Conservation (phyloP, 768 basidiomycete genomes). For the Flagelloscypha sp. region DNA sequence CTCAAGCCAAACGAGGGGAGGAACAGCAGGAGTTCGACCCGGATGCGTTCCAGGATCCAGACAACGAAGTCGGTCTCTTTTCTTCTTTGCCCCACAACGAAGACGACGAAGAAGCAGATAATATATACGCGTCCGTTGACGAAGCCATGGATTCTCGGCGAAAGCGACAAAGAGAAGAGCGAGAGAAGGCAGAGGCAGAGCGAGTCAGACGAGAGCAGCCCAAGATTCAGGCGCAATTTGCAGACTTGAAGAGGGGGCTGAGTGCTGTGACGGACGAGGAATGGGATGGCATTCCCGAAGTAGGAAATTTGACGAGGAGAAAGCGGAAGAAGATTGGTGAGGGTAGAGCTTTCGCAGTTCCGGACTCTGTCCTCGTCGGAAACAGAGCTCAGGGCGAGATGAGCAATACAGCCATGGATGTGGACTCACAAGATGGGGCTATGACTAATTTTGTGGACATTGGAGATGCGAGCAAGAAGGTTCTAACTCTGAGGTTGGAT, state of each 20-base stretch:
- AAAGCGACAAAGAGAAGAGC: slow-evolving; percentile 67
- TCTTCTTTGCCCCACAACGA: slow-evolving; percentile 94
- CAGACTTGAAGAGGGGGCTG: slow-evolving; percentile 88
- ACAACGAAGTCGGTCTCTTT: slow-evolving; percentile 94
- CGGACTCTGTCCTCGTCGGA: slow-evolving; percentile 88
- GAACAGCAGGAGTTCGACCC: slow-evolving; percentile 83
- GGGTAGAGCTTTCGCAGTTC: slow-evolving; percentile 82
- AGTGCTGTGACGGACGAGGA: slow-evolving; percentile 81
- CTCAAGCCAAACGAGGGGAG: slow-evolving; percentile 79
- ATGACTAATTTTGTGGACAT: slow-evolving; percentile 95
- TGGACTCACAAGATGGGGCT: no score
- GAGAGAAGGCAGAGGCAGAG: slow-evolving; percentile 63
- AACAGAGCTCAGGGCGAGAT: slow-evolving; percentile 65
- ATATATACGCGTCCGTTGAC: slow-evolving; percentile 90
- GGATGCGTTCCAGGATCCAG: slow-evolving; percentile 93
- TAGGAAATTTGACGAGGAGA: slow-evolving; percentile 90
- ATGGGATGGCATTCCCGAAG: slow-evolving; percentile 95
- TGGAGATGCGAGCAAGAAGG: slow-evolving; percentile 93
- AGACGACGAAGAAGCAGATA: slow-evolving; percentile 96
- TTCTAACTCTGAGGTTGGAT: slow-evolving; percentile 87
- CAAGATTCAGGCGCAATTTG: slow-evolving; percentile 93
- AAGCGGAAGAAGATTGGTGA: slow-evolving; percentile 82
- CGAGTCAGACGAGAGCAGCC: slow-evolving; percentile 82
- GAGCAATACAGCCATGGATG: no score
- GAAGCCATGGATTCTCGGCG: slow-evolving; percentile 83